Base-by-base conservation (phyloP, 1,139 yeast species). In the Saccharomyces hybrid region DNA sequence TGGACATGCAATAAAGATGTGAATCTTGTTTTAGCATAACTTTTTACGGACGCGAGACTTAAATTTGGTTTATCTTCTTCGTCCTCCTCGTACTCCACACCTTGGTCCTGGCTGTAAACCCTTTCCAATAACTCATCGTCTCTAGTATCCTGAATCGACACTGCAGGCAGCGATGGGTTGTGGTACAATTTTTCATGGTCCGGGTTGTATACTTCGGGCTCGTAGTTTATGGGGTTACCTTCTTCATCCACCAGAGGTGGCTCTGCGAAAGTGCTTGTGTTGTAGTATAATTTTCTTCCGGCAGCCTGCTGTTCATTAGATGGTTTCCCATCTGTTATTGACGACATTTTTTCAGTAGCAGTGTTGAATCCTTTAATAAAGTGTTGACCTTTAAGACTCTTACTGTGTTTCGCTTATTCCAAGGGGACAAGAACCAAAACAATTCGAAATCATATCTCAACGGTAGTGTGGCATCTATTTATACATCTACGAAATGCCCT, bases 31-130 rank as follows among this genome's bases (percentile, higher is more conserved):
- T 3, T 2, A 38, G 42, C 42, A 16, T 38, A 38, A 16, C 25
- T 38, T 38, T 38, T 38, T 8, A 56, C 55, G 47, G 14, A 65
- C 54, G 1, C 54, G 41, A 28, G 56, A 42, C 3, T 66, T 59
- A 42, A 70, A 54, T 46, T 67, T 70, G 72, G 73, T 27, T 55
- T 57, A 31, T 59, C 61, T 44, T 63, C 63, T 48, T 53, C 50
- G 30, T 57, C 58, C 20, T 53, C 57, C 26, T 49, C 46, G 20
- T 55, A 54, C 23, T 55, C 54, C 13, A 57, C 42, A 16, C 50
- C 56, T 14, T 44, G 44, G 26, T 57, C 58, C 23, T 31, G 32
- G 27, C 51, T 50, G 27, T 47, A 52, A n/a, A 53, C 41, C 13
- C 50, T 49, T 26, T 56, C 59, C 13, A 56, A 48, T 14, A 38